A percentile compares a stretch with the other conserved stretches of the same genome.
These are phyloP conservation scores for Stagonosporopsis vannaccii DNA, from an alignment of 2,329 filamentous ascomycete species.

Conservation along the genomic window DNA sequence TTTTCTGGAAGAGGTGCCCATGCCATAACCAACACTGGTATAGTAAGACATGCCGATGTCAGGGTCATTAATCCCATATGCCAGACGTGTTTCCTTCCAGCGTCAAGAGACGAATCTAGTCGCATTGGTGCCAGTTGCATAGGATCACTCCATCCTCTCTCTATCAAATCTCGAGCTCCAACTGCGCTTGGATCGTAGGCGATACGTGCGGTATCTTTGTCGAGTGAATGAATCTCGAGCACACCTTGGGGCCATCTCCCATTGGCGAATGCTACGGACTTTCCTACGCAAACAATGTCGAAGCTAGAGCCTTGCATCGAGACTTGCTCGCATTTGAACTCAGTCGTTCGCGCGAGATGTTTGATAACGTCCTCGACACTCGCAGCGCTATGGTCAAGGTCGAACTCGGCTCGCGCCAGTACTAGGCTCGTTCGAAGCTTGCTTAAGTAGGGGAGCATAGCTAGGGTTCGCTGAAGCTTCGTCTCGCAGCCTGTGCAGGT, in stretches of 20 bases:
- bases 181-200: conserved; percentile 57
- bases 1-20: conserved; percentile 67
- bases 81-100: conserved; percentile 63
- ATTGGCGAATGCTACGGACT: conserved; percentile 19
- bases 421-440: conserved; percentile 72
- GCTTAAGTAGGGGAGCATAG: conserved; percentile 55
- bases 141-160: conserved; percentile 38
- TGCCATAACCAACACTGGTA: conserved; percentile 65
- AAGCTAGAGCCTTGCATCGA: conserved; percentile 34
- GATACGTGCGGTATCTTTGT: conserved; percentile 47
- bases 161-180: conserved; percentile 58
- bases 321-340: conserved; percentile 64
- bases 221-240: conserved; percentile 22
- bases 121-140: conserved; percentile 56
- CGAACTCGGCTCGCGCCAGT: conserved; percentile 70
- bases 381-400: conserved; percentile 54
- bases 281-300: conserved; percentile 26
- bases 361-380: conserved; percentile 55
- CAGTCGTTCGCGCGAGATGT: conserved; percentile 64
- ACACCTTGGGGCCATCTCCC: conserved; percentile 36
- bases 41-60: conserved; percentile 48
- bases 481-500: conserved; percentile 77
- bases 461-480: conserved; percentile 65
- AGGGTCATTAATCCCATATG: conserved; percentile 54
- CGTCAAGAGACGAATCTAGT: conserved; percentile 56